Percentiles rank a stretch among this genome's conserved stretches.
These are phyloP conservation scores for Stemphylium vesicarium DNA, from an alignment of 2,329 filamentous ascomycete genomes.

Conservation along the genomic window DNA sequence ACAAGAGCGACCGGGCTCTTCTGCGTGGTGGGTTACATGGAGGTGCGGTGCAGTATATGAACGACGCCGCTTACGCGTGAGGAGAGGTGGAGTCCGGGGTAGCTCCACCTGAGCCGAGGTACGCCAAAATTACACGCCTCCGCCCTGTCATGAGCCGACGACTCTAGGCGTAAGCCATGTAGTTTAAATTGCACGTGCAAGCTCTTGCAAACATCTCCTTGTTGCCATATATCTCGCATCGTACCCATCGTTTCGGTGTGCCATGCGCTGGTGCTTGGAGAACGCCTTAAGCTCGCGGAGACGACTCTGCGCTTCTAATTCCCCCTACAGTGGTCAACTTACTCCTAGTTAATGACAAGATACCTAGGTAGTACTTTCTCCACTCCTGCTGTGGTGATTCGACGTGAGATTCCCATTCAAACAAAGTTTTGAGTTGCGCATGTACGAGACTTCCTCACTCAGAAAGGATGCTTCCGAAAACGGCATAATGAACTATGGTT, in stretches of 20 bases:
- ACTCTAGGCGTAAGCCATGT: not conserved
- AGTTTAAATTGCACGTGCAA: too few relatives aligned
- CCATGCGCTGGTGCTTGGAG: not conserved
- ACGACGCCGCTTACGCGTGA: not conserved
- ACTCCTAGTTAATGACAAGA: too few relatives aligned
- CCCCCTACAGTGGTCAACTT: too few relatives aligned
- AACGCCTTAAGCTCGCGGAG: not conserved
- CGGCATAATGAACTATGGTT: too few relatives aligned
- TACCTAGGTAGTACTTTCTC: too few relatives aligned
- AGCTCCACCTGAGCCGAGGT: slow-evolving; percentile 11
- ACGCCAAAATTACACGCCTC: slow-evolving; percentile 1
- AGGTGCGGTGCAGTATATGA: slow-evolving; percentile 6
- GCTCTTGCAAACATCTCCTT: too few relatives aligned
- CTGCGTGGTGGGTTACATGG: slow-evolving; percentile 1
- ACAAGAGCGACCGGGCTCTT: not conserved
- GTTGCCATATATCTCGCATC: not conserved
- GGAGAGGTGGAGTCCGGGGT: slow-evolving; percentile 12
- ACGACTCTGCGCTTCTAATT: too few relatives aligned
- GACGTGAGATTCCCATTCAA: too few relatives aligned
- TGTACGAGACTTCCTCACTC: too few relatives aligned
- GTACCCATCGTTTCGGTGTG: not conserved
- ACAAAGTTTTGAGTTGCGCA: too few relatives aligned
- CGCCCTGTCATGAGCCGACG: slow-evolving; percentile 3
- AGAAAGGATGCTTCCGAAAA: too few relatives aligned
- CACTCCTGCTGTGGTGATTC: too few relatives aligned